Percentiles rank a stretch among this genome's conserved stretches.
These are phyloP conservation scores for Oxyria digyna DNA, from an alignment of 148 eudicot genomes.

Conservation along the genomic window DNA sequence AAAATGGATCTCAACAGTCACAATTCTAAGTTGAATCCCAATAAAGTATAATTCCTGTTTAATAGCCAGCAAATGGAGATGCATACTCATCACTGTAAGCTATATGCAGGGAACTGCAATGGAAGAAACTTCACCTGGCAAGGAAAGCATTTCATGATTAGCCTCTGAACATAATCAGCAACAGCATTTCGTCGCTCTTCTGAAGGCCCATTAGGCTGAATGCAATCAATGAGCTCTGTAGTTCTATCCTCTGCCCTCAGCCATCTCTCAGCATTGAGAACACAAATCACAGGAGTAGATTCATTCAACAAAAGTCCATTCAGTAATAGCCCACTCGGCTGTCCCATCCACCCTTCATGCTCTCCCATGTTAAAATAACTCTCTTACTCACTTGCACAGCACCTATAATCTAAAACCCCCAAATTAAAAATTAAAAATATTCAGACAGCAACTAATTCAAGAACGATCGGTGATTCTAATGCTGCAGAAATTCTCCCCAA, in stretches of 20 bases:
- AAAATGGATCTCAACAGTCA: too few species aligned
- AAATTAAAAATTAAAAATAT: neutral
- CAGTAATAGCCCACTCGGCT: slow-evolving; percentile 11
- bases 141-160: slow-evolving; percentile 72
- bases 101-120: neutral
- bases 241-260: slow-evolving; percentile 64
- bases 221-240: slow-evolving; percentile 70
- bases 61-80: neutral
- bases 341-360: slow-evolving; percentile 24
- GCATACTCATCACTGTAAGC: neutral
- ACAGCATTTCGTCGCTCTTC: slow-evolving; percentile 71
- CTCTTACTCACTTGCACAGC: slow-evolving; percentile 3
- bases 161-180: slow-evolving; percentile 71
- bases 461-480: neutral
- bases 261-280: slow-evolving; percentile 57
- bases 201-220: slow-evolving; percentile 67
- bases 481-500: neutral
- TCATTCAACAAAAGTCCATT: slow-evolving; percentile 33
- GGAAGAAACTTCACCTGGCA: slow-evolving; percentile 44
- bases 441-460: neutral
- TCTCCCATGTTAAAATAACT: slow-evolving; percentile 28
- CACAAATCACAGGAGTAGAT: slow-evolving; percentile 33
- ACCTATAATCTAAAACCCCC: slow-evolving; percentile 7
- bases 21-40: too few species aligned
- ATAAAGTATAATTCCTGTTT: neutral